phyloP scores from a whole-genome alignment of 2,329 filamentous ascomycete species.

The Fusarium tjaetaba region DNA sequence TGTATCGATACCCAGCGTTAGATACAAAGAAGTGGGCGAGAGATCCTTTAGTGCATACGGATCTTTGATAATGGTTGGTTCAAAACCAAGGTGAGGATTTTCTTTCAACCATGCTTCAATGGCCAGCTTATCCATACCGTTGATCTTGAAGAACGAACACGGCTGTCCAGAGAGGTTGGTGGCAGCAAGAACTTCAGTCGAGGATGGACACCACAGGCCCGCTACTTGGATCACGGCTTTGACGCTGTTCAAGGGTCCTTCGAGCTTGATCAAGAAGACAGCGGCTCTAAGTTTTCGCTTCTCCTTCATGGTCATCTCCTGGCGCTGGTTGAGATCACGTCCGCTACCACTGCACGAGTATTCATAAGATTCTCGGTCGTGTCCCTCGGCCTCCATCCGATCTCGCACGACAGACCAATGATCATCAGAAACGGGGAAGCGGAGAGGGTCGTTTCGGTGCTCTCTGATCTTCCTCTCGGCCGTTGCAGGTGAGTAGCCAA shows the following conservation, averaged over 20 bases:
- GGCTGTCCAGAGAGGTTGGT: background rate
- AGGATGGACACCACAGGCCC: background rate
- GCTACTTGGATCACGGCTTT: background rate
- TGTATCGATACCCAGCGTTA: conserved; percentile 9
- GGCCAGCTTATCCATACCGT: background rate
- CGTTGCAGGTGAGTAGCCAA: background rate
- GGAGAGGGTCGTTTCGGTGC: background rate
- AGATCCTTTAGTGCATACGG: background rate
- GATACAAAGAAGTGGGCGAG: background rate
- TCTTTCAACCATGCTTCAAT: background rate
- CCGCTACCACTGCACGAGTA: background rate
- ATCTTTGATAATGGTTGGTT: background rate
- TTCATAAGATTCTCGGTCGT: conserved; percentile 9
- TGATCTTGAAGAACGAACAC: background rate
- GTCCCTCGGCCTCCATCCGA: background rate
- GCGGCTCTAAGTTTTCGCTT: background rate
- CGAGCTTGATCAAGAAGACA: background rate
- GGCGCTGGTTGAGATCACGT: background rate
- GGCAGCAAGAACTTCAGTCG: background rate
- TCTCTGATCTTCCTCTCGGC: background rate
- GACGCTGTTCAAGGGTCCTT: background rate
- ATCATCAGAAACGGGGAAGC: background rate
- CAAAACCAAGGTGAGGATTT: rapidly evolving
- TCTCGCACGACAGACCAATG: conserved; percentile 1
- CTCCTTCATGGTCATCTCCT: background rate